Percentiles rank a stretch among this genome's conserved stretches.
Evolutionary conservation across 768 basidiomycete species (phyloP).

Genomic region (Lentinula detonsa): DNA sequence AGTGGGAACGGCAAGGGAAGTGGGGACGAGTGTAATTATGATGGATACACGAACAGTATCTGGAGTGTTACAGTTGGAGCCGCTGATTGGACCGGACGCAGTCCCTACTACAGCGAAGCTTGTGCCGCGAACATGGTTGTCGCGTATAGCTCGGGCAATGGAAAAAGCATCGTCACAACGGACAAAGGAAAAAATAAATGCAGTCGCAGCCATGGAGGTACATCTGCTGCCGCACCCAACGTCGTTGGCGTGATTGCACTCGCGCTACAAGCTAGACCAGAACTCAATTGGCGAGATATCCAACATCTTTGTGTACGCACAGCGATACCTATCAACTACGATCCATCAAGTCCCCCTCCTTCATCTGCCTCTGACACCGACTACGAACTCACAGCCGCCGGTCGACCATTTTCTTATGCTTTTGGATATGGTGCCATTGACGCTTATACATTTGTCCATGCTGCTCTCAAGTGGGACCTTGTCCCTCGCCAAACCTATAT

Average conservation of each 20-base stretch:
- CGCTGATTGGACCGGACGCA: slow-evolving; percentile 85
- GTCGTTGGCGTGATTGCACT: slow-evolving; percentile 92
- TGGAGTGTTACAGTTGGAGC: slow-evolving; percentile 95
- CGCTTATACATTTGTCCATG: slow-evolving; percentile 75
- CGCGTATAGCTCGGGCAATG: slow-evolving; percentile 92
- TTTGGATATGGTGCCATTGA: slow-evolving; percentile 92
- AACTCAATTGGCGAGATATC: slow-evolving; percentile 94
- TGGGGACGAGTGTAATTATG: slow-evolving; percentile 98
- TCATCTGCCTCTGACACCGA: slow-evolving; percentile 44
- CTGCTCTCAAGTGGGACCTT: slow-evolving; percentile 74
- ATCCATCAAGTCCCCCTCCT: slow-evolving; percentile 16
- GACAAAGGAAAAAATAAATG: slow-evolving; percentile 86
- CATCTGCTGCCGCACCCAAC: slow-evolving; percentile 96
- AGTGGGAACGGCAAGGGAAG: slow-evolving; percentile 90
- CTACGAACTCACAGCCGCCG: slow-evolving; percentile 79
- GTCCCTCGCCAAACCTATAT: slow-evolving; percentile 96
- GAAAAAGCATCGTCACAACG: slow-evolving; percentile 93
- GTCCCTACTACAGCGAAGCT: slow-evolving; percentile 94
- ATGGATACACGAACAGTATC: slow-evolving; percentile 98
- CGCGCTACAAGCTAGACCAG: slow-evolving; percentile 81
- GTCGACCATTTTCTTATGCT: slow-evolving; percentile 73
- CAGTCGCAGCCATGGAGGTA: slow-evolving; percentile 83
- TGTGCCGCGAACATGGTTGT: slow-evolving; percentile 97
- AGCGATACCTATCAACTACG: slow-evolving; percentile 72
- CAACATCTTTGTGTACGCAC: slow-evolving; percentile 84